phyloP scores from a whole-genome alignment of 2,329 filamentous ascomycete species.

The Colletotrichum ledebouriae region DNA sequence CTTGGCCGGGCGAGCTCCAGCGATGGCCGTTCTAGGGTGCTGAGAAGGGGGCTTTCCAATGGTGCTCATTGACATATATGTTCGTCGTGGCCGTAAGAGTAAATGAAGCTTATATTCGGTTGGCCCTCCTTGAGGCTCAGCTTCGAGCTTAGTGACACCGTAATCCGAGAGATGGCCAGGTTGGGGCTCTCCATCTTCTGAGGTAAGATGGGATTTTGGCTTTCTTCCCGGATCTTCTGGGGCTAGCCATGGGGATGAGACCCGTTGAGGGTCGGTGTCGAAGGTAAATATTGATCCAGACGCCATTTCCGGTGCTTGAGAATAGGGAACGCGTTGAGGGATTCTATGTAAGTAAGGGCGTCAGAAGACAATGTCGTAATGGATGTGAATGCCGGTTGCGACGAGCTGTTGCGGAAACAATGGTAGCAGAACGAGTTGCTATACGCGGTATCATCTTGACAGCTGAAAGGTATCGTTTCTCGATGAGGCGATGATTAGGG shows the following conservation, averaged over 20 bases:
- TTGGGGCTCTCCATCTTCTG: conserved; percentile 48
- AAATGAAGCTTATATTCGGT: conserved; percentile 98
- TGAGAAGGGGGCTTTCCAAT: conserved; percentile 44
- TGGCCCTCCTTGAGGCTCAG: conserved; percentile 93
- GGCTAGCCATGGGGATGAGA: conserved; percentile 90
- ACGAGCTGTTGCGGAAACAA: conserved; percentile 33
- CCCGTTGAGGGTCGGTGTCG: conserved; percentile 86
- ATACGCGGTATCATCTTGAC: conserved; percentile 43
- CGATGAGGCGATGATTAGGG: conserved; percentile 5
- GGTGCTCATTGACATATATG: conserved; percentile 80
- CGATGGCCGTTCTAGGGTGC: conserved; percentile 48
- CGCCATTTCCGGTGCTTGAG: conserved; percentile 70
- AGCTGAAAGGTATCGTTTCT: neutral
- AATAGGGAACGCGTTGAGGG: conserved; percentile 2
- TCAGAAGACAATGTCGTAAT: neutral
- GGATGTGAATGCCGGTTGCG: conserved; percentile 9
- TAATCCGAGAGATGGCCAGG: conserved; percentile 69
- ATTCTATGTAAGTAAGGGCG: conserved; percentile 10
- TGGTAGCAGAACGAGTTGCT: conserved; percentile 29
- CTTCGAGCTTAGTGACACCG: conserved; percentile 81
- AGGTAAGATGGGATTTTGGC: conserved; percentile 41
- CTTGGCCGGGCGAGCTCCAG: conserved; percentile 26
- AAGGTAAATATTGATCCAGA: conserved; percentile 98
- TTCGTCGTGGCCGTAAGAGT: conserved; percentile 81
- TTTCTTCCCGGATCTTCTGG: conserved; percentile 61